A percentile compares a stretch with the other conserved stretches of the same genome.
Conservation (phyloP, 192 early-diverging fungal genomes). For the Cladochytrium replicatum region DNA sequence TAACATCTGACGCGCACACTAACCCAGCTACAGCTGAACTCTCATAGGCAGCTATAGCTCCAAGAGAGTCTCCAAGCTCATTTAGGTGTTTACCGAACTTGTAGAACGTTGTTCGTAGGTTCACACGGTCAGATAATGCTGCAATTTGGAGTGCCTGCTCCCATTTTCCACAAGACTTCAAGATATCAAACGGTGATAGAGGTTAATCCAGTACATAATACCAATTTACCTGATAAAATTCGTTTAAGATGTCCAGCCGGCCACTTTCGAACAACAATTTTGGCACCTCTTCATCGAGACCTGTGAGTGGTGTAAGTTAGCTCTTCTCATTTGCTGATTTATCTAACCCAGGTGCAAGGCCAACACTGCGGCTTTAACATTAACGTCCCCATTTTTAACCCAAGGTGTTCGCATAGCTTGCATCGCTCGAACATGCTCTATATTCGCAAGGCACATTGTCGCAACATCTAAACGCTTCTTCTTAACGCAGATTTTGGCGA, state of each 20-base stretch:
- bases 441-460: constrained; percentile 27
- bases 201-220: neutral
- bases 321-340: too few species aligned
- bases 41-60: constrained; percentile 43
- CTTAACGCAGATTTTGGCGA: constrained; percentile 44
- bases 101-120: constrained; percentile 30
- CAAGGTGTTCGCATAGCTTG: constrained; percentile 1
- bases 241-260: constrained; percentile 31
- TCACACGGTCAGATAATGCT: constrained; percentile 27
- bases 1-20: neutral
- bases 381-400: constrained; percentile 1
- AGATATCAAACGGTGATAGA: neutral
- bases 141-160: constrained; percentile 39
- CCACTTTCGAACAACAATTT: constrained; percentile 13
- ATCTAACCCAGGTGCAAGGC: constrained; percentile 22
- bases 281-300: constrained; percentile 32
- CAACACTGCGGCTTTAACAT: constrained; percentile 2
- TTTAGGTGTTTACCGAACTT: constrained; percentile 36
- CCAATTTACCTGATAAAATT: constrained; percentile 29
- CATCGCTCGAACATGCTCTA: constrained; percentile 32
- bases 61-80: constrained; percentile 35
- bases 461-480: constrained; percentile 28
- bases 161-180: constrained; percentile 26
- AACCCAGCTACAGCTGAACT: constrained; percentile 22
- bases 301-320: constrained; percentile 4